phyloP scores from a whole-genome alignment of 768 basidiomycete species.

The Cystofilobasidium ferigula region DNA sequence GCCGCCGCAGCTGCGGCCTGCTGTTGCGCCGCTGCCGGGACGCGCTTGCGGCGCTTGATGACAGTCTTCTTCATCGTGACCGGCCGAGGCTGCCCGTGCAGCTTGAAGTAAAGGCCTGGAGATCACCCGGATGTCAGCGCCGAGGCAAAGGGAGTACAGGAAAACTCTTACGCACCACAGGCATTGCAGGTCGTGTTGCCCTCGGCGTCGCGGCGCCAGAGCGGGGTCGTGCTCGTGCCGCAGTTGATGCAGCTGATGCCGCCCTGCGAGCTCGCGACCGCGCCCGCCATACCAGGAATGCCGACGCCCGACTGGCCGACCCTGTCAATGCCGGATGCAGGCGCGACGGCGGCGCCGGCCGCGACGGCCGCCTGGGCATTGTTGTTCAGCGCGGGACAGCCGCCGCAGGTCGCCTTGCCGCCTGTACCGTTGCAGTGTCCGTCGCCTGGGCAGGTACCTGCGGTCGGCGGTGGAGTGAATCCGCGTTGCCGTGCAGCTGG shows the following conservation, averaged over 20 bases:
- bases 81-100: slow-evolving; percentile 91
- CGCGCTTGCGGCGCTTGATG: slow-evolving; percentile 94
- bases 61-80: slow-evolving; percentile 99
- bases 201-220: slow-evolving; percentile 44
- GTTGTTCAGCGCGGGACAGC: slow-evolving; percentile 96
- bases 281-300: slow-evolving; percentile 28
- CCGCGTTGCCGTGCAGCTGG: not conserved
- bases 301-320: slow-evolving; percentile 16
- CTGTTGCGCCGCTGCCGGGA: slow-evolving; percentile 58
- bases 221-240: slow-evolving; percentile 41
- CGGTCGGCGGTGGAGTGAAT: slow-evolving; percentile 28
- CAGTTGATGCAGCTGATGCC: slow-evolving; percentile 40
- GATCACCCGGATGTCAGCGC: not conserved
- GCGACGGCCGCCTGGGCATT: too few relatives aligned
- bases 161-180: slow-evolving; percentile 44
- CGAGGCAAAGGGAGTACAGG: not conserved
- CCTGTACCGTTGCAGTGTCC: slow-evolving; percentile 96
- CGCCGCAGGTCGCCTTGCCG: slow-evolving; percentile 80
- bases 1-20: slow-evolving; percentile 11
- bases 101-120: slow-evolving; percentile 90
- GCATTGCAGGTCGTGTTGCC: slow-evolving; percentile 44
- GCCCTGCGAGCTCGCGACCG: slow-evolving; percentile 32
- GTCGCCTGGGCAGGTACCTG: slow-evolving; percentile 87
- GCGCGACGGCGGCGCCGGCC: slow-evolving; percentile 7
- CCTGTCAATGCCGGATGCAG: not conserved